Base-by-base conservation (phyloP, 1,284 basidiomycete genomes). In the Lentinula novae-zelandiae region DNA sequence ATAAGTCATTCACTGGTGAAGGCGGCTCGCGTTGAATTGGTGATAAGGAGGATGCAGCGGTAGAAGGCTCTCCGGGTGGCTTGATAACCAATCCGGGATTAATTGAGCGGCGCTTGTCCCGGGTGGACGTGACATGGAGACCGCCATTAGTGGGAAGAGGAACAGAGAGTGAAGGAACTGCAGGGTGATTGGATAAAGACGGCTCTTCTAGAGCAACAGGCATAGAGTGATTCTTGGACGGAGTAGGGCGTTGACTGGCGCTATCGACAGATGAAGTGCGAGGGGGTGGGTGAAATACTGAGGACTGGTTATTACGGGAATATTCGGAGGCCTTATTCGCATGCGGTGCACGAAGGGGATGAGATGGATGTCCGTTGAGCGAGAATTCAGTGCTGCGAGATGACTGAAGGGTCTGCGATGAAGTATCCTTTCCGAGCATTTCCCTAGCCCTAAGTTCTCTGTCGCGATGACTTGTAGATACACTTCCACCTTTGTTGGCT, bases 101-200 rank as follows among this genome's bases (percentile, higher is more conserved):
- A 59, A 81, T 81, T 36, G 78, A 82, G 39, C 76, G 75, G 33
- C 79, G 75, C 65, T 78, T 81, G 40, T 78, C 75, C 33, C 72
- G 71, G 27, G 70, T 70, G 5, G 75, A 58, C 38, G 64, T 66
- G 31, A 63, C 62, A 22, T 22, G 53, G 5, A 60, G 57, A 15
- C 61, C 38, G 13, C 46, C 57, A 54, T 44, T 57, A n/a, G 51
- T 49, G 27, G 22, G 20, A 34, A 48, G 22, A 20, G 59, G 59
- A 22, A 58, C 52, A 13, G 60, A 57, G 20, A 59, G 52, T 15
- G 52, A 54, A 38, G 53, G 46, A 42, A 49, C 53, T 36, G 44
- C 61, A 6, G 51, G 50, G 20, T 33, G 9, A 49, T 53, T 17
- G 20, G 39, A 39, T 22, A 44, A 5, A 39, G 58, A 53, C 31